A percentile compares a stretch with the other conserved stretches of the same genome.
These are phyloP conservation scores for Aegilops umbellulata DNA, from an alignment of 176 grass and related monocot genomes.

Conservation along the genomic window DNA sequence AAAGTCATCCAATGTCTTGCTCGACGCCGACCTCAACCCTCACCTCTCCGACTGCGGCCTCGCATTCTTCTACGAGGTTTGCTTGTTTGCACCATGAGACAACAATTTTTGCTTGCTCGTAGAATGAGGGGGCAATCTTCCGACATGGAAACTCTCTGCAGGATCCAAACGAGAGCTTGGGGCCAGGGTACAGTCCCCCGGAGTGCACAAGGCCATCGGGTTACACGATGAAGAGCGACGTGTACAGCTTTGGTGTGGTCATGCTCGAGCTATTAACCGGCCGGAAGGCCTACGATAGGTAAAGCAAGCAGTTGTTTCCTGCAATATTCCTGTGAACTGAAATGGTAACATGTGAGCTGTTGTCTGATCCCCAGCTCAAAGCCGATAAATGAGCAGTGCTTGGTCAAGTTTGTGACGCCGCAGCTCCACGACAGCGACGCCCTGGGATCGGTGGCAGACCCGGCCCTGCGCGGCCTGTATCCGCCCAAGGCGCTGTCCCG, in stretches of 20 bases:
- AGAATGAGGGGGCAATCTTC: background rate
- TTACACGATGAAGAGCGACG: constrained; percentile 78
- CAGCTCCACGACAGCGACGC: constrained; percentile 69
- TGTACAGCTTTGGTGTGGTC: constrained; percentile 77
- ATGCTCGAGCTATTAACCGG: constrained; percentile 94
- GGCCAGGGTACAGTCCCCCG: constrained; percentile 69
- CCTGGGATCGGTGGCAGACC: constrained; percentile 64
- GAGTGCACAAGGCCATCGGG: constrained; percentile 60
- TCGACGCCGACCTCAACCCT: constrained; percentile 84
- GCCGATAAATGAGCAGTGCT: constrained; percentile 53
- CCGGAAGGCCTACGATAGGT: constrained; percentile 79
- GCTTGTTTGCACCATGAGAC: background rate
- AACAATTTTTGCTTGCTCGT: background rate
- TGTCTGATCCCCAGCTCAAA: constrained; percentile 50
- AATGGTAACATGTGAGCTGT: background rate
- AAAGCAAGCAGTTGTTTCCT: background rate
- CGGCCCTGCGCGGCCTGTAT: constrained; percentile 75
- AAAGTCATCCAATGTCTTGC: constrained; percentile 85
- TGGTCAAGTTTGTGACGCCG: constrained; percentile 67
- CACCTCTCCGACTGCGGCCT: constrained; percentile 67
- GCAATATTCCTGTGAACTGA: background rate
- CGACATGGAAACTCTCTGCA: constrained; percentile 20
- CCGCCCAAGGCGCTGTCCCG: constrained; percentile 73
- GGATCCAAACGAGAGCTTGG: constrained; percentile 75
- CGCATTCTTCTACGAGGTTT: constrained; percentile 74